Base-by-base conservation (phyloP, 805 yeast species). In the Grigorovia yakushimaensis region DNA sequence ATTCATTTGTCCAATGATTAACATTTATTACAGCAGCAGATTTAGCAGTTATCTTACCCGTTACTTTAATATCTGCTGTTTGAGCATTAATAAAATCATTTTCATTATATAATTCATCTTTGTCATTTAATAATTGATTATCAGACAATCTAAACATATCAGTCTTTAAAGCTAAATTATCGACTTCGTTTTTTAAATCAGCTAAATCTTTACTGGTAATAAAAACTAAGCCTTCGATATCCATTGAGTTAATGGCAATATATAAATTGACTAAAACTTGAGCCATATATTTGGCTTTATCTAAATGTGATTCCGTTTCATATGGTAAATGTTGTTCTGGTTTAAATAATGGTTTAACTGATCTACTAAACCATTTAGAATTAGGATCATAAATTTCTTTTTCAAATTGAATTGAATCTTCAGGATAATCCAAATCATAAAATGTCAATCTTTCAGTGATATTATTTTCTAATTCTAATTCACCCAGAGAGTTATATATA, bases 1-100 rank as follows among this genome's bases (percentile, higher is more conserved):
- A 72, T 61, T 88, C 97, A 46, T 83, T 81, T 0, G 96, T 83
- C 95, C 96, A 89, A 49, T 83, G 85, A 46, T 82, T 74, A 7
- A 88, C 82, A 41, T 81, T 75, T 6, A 84, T 79, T 6, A 86
- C 82, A 0, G 93, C 78, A 0, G 93, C 84, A 1, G 87, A 78
- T 53, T 76, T 73, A 2, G 84, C 78, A 1, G 81, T 73, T 9
- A 79, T 73, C 53, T 79, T 81, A 49, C 82, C 81, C 42, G 81
- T 81, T 19, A 66, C 61, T 45, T 52, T 55, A 41, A 57, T 51
- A 42, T 71, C 66, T 41, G 71, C 53, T 5, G 68, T 64, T 21
- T 20, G 43, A 13, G 43, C 7, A 19, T 41, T 45, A 13, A 51
- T 47, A 33, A 43, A 51, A 24, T 70, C 76, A 5, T 68, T 70